These are phyloP conservation scores for Coelastrella sp. DNA, from an alignment of 139 green algal species.

Conservation along the genomic window DNA sequence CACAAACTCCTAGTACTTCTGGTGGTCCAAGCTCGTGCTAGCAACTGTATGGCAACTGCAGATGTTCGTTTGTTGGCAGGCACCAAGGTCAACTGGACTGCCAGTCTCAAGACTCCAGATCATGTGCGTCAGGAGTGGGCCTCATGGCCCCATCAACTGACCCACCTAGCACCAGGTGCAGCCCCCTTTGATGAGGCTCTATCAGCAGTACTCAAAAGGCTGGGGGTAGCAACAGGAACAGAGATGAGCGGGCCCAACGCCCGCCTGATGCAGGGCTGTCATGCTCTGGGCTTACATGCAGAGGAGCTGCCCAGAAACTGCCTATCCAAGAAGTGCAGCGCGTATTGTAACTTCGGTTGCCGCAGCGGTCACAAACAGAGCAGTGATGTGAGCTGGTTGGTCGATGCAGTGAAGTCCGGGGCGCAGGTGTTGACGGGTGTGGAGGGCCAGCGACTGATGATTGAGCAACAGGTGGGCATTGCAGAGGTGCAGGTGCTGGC, in stretches of 20 bases:
- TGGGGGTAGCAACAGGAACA: constrained; percentile 38
- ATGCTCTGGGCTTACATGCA: constrained; percentile 51
- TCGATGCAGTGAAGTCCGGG: constrained; percentile 65
- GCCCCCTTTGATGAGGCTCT: constrained; percentile 39
- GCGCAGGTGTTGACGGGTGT: constrained; percentile 66
- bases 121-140: constrained; percentile 62
- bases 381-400: constrained; percentile 69
- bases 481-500: neutral
- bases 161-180: neutral
- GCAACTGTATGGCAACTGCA: too few species aligned
- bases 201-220: constrained; percentile 40
- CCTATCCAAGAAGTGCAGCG: constrained; percentile 13
- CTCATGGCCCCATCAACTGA: constrained; percentile 18
- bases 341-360: constrained; percentile 68
- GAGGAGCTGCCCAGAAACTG: constrained; percentile 69
- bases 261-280: constrained; percentile 58
- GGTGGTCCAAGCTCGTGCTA: too few species aligned
- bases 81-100: constrained; percentile 82
- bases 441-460: constrained; percentile 52
- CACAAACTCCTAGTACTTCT: too few species aligned
- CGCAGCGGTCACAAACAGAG: constrained; percentile 66
- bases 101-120: constrained; percentile 54
- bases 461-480: neutral
- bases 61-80: too few species aligned
- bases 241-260: constrained; percentile 56